Conservation (phyloP, 345 rosid species). For the Stellera chamaejasme region DNA sequence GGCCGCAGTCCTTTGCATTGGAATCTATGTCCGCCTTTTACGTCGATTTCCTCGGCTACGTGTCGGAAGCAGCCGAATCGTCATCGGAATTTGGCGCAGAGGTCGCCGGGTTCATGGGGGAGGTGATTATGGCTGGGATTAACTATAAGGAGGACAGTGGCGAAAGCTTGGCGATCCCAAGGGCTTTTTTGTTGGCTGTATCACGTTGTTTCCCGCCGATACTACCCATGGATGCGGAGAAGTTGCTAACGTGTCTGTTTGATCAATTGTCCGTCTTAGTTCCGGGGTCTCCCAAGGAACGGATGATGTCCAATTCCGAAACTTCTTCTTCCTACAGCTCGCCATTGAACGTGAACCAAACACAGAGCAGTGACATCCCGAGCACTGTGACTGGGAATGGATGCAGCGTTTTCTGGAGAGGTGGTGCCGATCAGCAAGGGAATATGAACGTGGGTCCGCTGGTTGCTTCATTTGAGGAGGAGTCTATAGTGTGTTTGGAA, state of each 20-base stretch:
- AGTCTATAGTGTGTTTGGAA: slow-evolving; percentile 78
- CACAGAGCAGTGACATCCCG: slow-evolving; percentile 29
- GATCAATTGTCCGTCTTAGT: slow-evolving; percentile 50
- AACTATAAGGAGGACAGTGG: slow-evolving; percentile 15
- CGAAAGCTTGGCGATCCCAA: slow-evolving; percentile 41
- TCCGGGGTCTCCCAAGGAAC: slow-evolving; percentile 40
- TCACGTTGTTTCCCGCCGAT: slow-evolving; percentile 68
- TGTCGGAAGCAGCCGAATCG: slow-evolving; percentile 36
- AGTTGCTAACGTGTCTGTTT: slow-evolving; percentile 47
- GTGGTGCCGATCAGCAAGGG: slow-evolving; percentile 39
- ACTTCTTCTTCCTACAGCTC: slow-evolving; percentile 69
- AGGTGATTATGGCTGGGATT: slow-evolving; percentile 48
- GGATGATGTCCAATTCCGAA: slow-evolving; percentile 34
- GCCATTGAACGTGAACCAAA: slow-evolving; percentile 39
- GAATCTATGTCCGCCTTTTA: slow-evolving; percentile 56
- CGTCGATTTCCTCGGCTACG: slow-evolving; percentile 55
- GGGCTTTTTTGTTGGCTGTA: slow-evolving; percentile 62
- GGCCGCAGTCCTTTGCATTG: slow-evolving; percentile 71
- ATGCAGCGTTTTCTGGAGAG: slow-evolving; percentile 43
- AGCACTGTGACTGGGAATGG: slow-evolving; percentile 53
- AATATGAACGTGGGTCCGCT: slow-evolving; percentile 34
- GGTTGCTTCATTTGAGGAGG: slow-evolving; percentile 77
- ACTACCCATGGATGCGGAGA: slow-evolving; percentile 55
- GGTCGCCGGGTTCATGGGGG: slow-evolving; percentile 60
- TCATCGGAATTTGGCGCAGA: slow-evolving; percentile 59